Conservation (phyloP, 345 rosid species). For the Dimocarpus longan region DNA sequence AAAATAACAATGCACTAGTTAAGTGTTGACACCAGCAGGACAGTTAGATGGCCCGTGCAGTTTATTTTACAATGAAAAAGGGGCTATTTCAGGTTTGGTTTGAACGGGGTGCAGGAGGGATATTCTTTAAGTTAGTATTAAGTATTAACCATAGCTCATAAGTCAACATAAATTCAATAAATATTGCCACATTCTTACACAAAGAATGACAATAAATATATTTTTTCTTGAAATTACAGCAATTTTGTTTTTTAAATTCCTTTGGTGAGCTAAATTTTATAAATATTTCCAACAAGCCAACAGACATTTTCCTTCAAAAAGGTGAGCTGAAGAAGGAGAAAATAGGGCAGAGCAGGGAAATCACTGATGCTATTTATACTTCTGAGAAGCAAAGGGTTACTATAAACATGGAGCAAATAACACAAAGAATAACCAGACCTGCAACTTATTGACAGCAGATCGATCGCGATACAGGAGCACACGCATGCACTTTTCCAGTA, state of each 20-base stretch:
- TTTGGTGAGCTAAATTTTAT: not conserved
- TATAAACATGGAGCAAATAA: not conserved
- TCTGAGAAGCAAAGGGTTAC: not conserved
- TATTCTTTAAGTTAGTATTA: too few species aligned
- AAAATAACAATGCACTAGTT: not conserved
- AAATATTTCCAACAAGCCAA: not conserved
- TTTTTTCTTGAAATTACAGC: too few species aligned
- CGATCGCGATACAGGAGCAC: constrained; percentile 96
- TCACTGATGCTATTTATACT: not conserved
- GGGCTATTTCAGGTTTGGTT: not conserved
- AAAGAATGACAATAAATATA: not conserved
- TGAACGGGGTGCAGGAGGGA: not conserved
- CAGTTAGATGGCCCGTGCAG: not conserved
- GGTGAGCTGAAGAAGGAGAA: not conserved
- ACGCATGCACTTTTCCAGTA: constrained; percentile 98
- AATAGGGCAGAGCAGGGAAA: not conserved
- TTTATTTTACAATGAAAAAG: not conserved
- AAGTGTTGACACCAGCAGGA: not conserved
- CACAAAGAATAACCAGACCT: constrained; percentile 49
- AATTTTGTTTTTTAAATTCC: not conserved
- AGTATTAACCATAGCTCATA: not conserved
- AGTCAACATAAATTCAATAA: not conserved
- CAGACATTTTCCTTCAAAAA: not conserved
- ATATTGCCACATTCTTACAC: not conserved
- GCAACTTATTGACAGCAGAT: constrained; percentile 94